Conservation (phyloP, 23 red algal species). For the Gracilaria domingensis region DNA sequence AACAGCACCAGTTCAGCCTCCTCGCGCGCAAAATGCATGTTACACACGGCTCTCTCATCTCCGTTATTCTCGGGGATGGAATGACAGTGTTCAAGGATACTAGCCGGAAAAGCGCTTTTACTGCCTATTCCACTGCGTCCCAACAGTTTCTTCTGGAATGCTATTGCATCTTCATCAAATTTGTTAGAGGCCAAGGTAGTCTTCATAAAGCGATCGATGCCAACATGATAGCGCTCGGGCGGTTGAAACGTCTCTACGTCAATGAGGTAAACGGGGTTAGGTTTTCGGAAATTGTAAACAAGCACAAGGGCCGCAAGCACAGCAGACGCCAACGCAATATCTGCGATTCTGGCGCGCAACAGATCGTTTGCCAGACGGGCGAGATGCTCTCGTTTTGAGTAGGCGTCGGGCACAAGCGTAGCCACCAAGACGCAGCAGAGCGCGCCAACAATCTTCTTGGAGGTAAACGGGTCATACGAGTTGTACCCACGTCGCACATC, state of each 20-base stretch:
- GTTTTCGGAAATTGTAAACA: slow-evolving; percentile 66
- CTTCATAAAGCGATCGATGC: slow-evolving; percentile 72
- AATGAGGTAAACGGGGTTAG: slow-evolving; percentile 73
- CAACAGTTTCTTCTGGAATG: slow-evolving; percentile 89
- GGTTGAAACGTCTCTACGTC: slow-evolving; percentile 93
- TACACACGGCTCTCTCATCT: slow-evolving; percentile 73
- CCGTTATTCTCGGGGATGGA: slow-evolving; percentile 76
- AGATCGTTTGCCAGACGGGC: slow-evolving; percentile 22
- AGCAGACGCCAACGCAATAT: slow-evolving; percentile 34
- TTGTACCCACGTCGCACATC: slow-evolving; percentile 90
- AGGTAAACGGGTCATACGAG: slow-evolving; percentile 80
- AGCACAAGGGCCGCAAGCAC: slow-evolving; percentile 62
- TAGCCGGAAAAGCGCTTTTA: slow-evolving; percentile 76
- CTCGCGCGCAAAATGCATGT: slow-evolving; percentile 88
- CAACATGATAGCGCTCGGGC: slow-evolving; percentile 73
- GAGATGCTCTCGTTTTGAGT: slow-evolving; percentile 58
- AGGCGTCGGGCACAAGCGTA: slow-evolving; percentile 45
- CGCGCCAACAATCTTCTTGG: slow-evolving; percentile 67
- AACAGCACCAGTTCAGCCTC: slow-evolving; percentile 97
- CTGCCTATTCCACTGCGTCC: slow-evolving; percentile 84
- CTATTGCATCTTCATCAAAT: slow-evolving; percentile 82
- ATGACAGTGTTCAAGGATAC: slow-evolving; percentile 78
- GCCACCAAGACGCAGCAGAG: slow-evolving; percentile 62
- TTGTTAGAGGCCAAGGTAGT: slow-evolving; percentile 59
- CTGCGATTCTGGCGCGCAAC: slow-evolving; percentile 50